Evolutionary conservation across 2,329 filamentous ascomycete species (phyloP).

Genomic region (Emmonsiellopsis sp.): DNA sequence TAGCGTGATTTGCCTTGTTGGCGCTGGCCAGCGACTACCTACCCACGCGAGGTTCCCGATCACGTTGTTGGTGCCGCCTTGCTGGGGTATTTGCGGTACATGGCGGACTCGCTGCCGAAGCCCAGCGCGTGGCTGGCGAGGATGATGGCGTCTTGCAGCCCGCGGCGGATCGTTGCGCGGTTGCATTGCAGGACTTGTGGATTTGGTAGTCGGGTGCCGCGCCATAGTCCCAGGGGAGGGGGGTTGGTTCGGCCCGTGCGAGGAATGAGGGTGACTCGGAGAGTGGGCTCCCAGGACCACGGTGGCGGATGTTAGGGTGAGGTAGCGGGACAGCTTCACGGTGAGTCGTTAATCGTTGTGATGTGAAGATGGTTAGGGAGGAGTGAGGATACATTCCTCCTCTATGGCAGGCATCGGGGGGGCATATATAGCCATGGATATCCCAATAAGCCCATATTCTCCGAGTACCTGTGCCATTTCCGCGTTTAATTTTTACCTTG

Average conservation of each 20-base stretch:
- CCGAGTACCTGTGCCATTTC: neutral
- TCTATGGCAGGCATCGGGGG: no score
- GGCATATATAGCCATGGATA: no score
- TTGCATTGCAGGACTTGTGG: conserved; percentile 57
- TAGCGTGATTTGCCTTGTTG: conserved; percentile 45
- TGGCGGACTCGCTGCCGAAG: conserved; percentile 45
- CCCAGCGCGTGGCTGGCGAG: conserved; percentile 45
- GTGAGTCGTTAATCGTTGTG: no score
- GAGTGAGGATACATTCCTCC: no score
- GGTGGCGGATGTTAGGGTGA: neutral
- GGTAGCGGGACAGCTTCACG: neutral
- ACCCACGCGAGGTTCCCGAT: conserved; percentile 50
- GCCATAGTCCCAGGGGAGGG: conserved; percentile 24
- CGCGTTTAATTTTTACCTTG: neutral
- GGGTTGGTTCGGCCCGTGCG: neutral
- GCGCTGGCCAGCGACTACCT: conserved; percentile 42
- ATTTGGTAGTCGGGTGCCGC: conserved; percentile 40
- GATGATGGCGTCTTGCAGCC: conserved; percentile 48
- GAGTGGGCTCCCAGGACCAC: conserved; percentile 1
- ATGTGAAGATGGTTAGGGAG: no score
- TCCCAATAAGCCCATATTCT: no score
- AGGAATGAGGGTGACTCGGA: neutral
- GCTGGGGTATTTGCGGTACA: conserved; percentile 60
- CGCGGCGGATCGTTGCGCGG: conserved; percentile 46
- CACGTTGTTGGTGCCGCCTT: conserved; percentile 47